These are phyloP conservation scores for Aspergillus affinis DNA, from an alignment of 495 filamentous ascomycete genomes.

Conservation along the genomic window DNA sequence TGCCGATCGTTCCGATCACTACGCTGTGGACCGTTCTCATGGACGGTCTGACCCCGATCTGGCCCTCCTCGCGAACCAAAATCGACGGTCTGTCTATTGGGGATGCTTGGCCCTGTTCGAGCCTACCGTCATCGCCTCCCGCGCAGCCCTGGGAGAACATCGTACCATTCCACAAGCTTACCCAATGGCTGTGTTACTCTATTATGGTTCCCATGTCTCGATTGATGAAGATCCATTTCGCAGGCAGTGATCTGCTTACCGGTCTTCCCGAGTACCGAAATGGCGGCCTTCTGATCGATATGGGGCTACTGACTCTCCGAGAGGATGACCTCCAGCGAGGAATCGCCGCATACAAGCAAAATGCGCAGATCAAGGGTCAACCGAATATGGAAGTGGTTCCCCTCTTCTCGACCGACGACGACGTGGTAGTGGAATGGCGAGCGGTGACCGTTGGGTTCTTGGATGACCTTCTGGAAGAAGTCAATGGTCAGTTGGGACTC, in stretches of 20 bases:
- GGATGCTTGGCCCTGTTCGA: constrained; percentile 90
- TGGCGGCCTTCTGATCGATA: constrained; percentile 66
- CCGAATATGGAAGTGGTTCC: constrained; percentile 68
- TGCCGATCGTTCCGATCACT: constrained; percentile 85
- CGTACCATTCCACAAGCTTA: constrained; percentile 79
- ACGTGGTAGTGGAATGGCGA: constrained; percentile 72
- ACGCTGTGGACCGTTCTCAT: constrained; percentile 89
- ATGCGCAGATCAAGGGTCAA: constrained; percentile 72
- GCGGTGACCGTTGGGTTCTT: constrained; percentile 66
- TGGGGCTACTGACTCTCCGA: constrained; percentile 62
- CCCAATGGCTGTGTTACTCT: constrained; percentile 73
- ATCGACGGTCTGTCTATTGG: constrained; percentile 88
- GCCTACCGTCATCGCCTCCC: constrained; percentile 72
- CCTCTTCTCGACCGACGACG: constrained; percentile 61
- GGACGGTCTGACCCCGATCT: constrained; percentile 82
- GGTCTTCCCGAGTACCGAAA: constrained; percentile 71
- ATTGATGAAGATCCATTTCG: constrained; percentile 62
- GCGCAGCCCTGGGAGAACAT: constrained; percentile 87
- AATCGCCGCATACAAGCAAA: constrained; percentile 66
- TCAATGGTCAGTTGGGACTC: constrained; percentile 63
- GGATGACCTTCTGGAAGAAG: constrained; percentile 58
- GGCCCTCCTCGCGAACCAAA: constrained; percentile 84
- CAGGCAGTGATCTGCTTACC: constrained; percentile 61
- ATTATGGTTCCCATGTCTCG: constrained; percentile 69
- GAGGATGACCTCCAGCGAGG: constrained; percentile 59